phyloP scores from a whole-genome alignment of 176 grass and related monocot species.

The Puccinellia tenuiflora region DNA sequence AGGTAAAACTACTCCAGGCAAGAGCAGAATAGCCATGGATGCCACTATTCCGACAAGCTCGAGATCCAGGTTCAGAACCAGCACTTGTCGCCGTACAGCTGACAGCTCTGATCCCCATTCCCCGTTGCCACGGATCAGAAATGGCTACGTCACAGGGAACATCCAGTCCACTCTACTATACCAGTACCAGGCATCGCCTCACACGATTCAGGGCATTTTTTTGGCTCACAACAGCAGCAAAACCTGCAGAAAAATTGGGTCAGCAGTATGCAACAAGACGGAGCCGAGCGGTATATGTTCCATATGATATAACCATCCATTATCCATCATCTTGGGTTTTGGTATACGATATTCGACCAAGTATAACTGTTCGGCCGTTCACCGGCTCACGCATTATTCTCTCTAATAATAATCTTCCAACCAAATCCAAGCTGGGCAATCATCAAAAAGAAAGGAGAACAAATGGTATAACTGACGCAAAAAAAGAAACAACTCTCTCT shows the following conservation, averaged over 20 bases:
- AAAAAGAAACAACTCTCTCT: constrained; percentile 16
- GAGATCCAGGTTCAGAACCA: not conserved
- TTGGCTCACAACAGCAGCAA: not conserved
- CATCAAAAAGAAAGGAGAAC: not conserved
- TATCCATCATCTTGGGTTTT: not conserved
- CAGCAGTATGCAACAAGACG: not conserved
- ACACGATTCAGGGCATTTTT: not conserved
- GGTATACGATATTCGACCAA: constrained; percentile 14
- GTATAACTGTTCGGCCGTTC: constrained; percentile 31
- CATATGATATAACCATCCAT: constrained; percentile 41
- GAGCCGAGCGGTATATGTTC: not conserved
- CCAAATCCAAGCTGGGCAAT: constrained; percentile 51
- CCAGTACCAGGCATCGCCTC: not conserved
- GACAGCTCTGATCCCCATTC: not conserved
- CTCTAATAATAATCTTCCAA: constrained; percentile 4
- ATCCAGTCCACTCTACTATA: not conserved
- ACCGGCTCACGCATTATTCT: constrained; percentile 43
- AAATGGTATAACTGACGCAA: constrained; percentile 30
- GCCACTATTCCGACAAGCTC: not conserved
- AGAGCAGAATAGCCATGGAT: not conserved
- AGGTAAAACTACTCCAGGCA: not conserved
- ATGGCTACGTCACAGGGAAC: not conserved
- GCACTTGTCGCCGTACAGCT: not conserved
- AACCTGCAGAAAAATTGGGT: not conserved
- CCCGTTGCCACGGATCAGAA: not conserved